These are phyloP conservation scores for Phoma sp. DNA, from an alignment of 2,329 filamentous ascomycete genomes.

Conservation along the genomic window DNA sequence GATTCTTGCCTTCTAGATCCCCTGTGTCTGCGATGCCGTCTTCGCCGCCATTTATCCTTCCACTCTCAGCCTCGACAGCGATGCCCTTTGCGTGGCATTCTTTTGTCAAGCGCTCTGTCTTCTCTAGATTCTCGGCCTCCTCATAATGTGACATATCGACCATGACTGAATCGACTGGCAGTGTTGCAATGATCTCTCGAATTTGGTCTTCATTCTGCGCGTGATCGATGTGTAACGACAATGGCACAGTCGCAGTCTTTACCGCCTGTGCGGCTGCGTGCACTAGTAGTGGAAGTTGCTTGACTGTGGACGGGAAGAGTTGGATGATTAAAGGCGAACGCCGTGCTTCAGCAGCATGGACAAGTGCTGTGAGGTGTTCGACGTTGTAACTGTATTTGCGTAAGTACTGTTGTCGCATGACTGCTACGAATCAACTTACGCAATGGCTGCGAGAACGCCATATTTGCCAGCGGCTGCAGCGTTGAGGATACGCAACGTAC, in stretches of 20 bases:
- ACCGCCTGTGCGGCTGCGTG: conserved; percentile 53
- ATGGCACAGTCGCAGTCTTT: conserved; percentile 50
- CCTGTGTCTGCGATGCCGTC: conserved; percentile 74
- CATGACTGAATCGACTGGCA: conserved; percentile 75
- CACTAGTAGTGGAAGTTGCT: conserved; percentile 63
- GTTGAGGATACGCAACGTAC: conserved; percentile 58
- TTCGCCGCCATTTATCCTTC: conserved; percentile 73
- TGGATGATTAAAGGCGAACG: conserved; percentile 46
- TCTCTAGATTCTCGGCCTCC: conserved; percentile 71
- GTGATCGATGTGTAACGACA: conserved; percentile 57
- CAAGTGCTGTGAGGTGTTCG: conserved; percentile 44
- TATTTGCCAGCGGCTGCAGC: conserved; percentile 63
- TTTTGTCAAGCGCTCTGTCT: conserved; percentile 65
- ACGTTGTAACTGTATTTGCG: conserved; percentile 40
- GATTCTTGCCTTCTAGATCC: conserved; percentile 59
- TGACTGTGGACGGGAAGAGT: conserved; percentile 66
- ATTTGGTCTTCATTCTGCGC: conserved; percentile 54
- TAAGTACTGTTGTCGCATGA: too few species aligned
- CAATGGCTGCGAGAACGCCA: conserved; percentile 60
- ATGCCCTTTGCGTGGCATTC: conserved; percentile 70
- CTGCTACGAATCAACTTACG: conserved; percentile 24
- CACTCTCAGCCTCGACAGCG: conserved; percentile 72
- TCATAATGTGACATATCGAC: conserved; percentile 78
- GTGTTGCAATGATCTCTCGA: conserved; percentile 52
- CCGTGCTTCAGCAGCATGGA: conserved; percentile 43